These are phyloP conservation scores for Hanseniaspora jakobsenii DNA, from an alignment of 805 yeast genomes.

Conservation along the genomic window DNA sequence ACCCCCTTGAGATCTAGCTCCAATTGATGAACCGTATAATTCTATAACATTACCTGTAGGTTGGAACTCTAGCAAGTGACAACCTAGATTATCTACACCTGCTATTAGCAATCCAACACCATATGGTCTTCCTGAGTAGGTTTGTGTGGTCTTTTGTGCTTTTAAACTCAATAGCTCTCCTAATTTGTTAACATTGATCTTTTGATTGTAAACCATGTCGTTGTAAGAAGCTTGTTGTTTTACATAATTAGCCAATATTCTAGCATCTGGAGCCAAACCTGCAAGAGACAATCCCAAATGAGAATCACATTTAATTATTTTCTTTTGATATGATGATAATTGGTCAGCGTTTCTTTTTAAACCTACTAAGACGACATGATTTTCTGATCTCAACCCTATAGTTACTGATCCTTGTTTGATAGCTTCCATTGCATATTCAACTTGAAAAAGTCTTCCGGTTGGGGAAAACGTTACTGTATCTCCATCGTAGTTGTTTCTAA, in stretches of 20 bases:
- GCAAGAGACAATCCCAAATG: slow-evolving; percentile 94
- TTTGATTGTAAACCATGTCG: slow-evolving; percentile 72
- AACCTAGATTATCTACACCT: slow-evolving; percentile 88
- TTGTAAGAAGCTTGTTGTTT: slow-evolving; percentile 87
- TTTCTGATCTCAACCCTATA: slow-evolving; percentile 78
- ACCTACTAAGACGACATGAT: slow-evolving; percentile 84
- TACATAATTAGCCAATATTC: slow-evolving; percentile 78
- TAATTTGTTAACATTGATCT: slow-evolving; percentile 70
- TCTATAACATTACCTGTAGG: slow-evolving; percentile 92
- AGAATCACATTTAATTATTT: slow-evolving; percentile 78
- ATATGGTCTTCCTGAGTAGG: slow-evolving; percentile 92
- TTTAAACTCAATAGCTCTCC: slow-evolving; percentile 83
- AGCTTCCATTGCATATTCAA: slow-evolving; percentile 93
- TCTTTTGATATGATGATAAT: slow-evolving; percentile 91
- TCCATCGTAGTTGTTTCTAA: slow-evolving; percentile 96
- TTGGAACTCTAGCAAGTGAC: slow-evolving; percentile 87
- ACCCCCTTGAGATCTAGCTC: slow-evolving; percentile 98
- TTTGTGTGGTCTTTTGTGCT: slow-evolving; percentile 93
- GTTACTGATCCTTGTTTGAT: slow-evolving; percentile 97
- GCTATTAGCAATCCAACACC: slow-evolving; percentile 89
- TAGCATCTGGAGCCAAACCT: slow-evolving; percentile 96
- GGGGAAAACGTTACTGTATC: slow-evolving; percentile 98
- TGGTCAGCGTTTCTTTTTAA: slow-evolving; percentile 95
- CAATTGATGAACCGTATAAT: slow-evolving; percentile 87
- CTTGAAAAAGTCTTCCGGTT: slow-evolving; percentile 96